Evolutionary conservation across 306 rosid species (phyloP), one percentile per base, ranked within the genome.

Genomic region (Cicer pinnatifidum): DNA sequence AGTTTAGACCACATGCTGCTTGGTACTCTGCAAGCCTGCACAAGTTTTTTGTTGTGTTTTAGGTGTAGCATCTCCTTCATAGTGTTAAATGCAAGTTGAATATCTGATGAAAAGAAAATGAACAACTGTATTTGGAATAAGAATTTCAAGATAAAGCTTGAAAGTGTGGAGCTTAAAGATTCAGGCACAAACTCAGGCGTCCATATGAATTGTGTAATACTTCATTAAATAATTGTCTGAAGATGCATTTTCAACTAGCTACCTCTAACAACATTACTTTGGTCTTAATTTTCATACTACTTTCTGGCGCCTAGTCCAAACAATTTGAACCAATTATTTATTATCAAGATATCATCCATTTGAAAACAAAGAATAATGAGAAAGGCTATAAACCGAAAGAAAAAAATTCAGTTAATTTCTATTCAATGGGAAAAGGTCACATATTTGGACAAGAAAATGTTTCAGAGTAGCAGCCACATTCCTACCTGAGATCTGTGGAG

Each of bases 401-500:
- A 12, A 64, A n/a, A 77, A 54, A 57, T 58, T 71, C 33, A 20
- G 16, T 35, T 77, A 33, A 33, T 77, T 77, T 65, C 44, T 38
- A 11, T 45, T 67, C 39, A 15, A 53, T 15, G 15, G 6, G 60
- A 66, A 52, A 63, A 60, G 0, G 65, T 57, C 56, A 78, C 50
- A 57, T 20, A 45, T 58, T 44, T 51, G 54, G 47, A 75, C 71
- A 58, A 59, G 2, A 78, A 81, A 75, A 23, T 11, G 62, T 39
- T 45, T 39, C 10, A 5, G 17, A 73, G 54, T 37, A 50, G 44
- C 40, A 38, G 37, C 47, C 35, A 47, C 68, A 45, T 28, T 69
- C 80, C 83, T 72, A 94, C 97, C 99, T 94, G 96, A 41, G 85
- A 87, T 86, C 99, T 89, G 72, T 88, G 96, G 84, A 94, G 96